Evolutionary conservation across 129 eudicot species (phyloP), one percentile per base, ranked within the genome.

Genomic region (Centrapalus pauciflorus): DNA sequence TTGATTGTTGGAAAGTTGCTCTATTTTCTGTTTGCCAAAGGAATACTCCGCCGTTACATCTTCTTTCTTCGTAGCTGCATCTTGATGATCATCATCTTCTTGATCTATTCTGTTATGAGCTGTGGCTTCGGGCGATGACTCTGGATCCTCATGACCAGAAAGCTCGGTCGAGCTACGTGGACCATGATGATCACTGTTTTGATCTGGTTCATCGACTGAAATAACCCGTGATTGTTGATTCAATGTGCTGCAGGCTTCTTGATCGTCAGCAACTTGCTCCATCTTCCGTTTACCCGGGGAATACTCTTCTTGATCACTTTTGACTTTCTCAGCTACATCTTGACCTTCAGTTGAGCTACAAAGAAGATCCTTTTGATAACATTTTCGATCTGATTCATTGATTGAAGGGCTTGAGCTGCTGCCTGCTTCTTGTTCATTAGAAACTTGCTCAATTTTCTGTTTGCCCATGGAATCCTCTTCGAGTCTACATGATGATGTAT

Each of bases 91-190:
- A 41, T 54, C 54, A 20, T 55, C 73, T 9, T 58, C 62, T 64
- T 73, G 75, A 45, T 61, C 79, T n/a, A 33, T 64, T 69, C 52
- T 55, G 13, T 28, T 67, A 34, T 52, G 72, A 63, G 60, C 51
- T 29, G 23, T 24, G 59, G 55, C 50, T 65, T 78, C 87, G 4
- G 72, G 72, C 4, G 78, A 72, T 4, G 80, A 76, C 13, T 61
- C 80, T 30, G 76, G 78, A 76, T 72, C 77, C 29, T 76, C 84
- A 13, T 67, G 81, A 50, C 77, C 71, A 8, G 77, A 71, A 26
- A 81, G 67, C 17, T 64, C 80, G 7, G 61, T 63, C 4, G 76
- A 64, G 74, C 70, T 58, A 19, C 76, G 75, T 49, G 75, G 76
- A 61, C 79, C 84, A 72, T 48, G 52, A 50, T 52, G 59, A 43